These are phyloP conservation scores for Psilocybe cubensis DNA, from an alignment of 768 basidiomycete species.

Conservation along the genomic window DNA sequence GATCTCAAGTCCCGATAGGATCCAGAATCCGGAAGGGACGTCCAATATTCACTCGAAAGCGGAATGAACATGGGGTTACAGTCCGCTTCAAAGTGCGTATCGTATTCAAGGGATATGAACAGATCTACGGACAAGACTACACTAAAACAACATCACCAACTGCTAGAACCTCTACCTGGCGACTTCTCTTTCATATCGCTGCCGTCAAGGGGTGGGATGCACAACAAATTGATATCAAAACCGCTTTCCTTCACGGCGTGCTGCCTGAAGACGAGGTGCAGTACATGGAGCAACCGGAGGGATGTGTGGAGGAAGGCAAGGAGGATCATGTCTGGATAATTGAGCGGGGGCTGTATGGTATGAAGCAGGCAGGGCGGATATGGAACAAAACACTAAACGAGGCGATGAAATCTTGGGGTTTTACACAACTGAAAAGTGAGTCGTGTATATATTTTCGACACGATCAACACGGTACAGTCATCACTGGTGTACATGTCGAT, in stretches of 20 bases:
- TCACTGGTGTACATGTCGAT: conserved; percentile 38
- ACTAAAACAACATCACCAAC: conserved; percentile 43
- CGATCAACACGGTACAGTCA: conserved; percentile 18
- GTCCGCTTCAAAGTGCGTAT: conserved; percentile 38
- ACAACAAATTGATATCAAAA: conserved; percentile 43
- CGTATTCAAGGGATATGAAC: conserved; percentile 46
- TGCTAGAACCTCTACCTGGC: conserved; percentile 40
- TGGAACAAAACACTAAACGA: conserved; percentile 39
- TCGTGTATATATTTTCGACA: conserved; percentile 36
- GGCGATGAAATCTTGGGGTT: conserved; percentile 22
- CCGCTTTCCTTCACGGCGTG: conserved; percentile 39
- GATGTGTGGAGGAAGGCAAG: conserved; percentile 30
- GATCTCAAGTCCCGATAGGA: conserved; percentile 14
- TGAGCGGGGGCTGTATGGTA: no score
- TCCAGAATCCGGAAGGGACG: conserved; percentile 25
- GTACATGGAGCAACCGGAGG: conserved; percentile 40
- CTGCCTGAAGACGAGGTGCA: conserved; percentile 29
- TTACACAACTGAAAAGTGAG: conserved; percentile 30
- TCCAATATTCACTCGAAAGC: conserved; percentile 14
- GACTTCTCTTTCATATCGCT: conserved; percentile 37
- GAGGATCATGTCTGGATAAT: conserved; percentile 28
- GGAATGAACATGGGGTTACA: conserved; percentile 29
- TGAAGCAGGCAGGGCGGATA: conserved; percentile 37
- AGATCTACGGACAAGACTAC: conserved; percentile 45
- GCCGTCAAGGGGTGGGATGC: conserved; percentile 36